Conservation (phyloP, 2,329 filamentous ascomycete genomes). For the Fusarium chlamydosporum region DNA sequence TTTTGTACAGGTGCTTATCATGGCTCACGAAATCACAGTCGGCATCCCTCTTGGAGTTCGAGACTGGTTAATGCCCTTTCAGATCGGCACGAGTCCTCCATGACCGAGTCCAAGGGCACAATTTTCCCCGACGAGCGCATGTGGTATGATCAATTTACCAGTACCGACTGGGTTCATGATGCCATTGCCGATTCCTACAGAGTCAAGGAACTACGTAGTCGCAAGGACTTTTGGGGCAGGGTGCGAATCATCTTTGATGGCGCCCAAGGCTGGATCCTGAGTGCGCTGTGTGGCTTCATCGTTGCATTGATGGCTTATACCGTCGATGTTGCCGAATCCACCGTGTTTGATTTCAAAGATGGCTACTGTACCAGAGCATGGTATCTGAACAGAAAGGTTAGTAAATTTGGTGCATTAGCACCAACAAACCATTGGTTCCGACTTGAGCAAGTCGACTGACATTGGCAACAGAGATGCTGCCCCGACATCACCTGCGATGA, state of each 20-base stretch:
- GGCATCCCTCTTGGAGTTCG: constrained; percentile 70
- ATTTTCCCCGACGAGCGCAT: constrained; percentile 85
- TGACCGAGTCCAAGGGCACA: constrained; percentile 75
- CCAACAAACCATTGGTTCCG: neutral
- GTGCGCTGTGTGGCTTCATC: constrained; percentile 87
- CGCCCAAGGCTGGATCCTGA: constrained; percentile 93
- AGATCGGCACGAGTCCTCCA: constrained; percentile 67
- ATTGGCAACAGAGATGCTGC: constrained; percentile 62
- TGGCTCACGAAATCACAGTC: constrained; percentile 66
- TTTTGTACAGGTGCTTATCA: constrained; percentile 56
- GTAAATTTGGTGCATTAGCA: constrained; percentile 12
- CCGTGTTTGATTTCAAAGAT: constrained; percentile 90
- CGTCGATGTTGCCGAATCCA: constrained; percentile 87
- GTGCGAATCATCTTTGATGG: constrained; percentile 84
- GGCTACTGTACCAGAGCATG: constrained; percentile 83
- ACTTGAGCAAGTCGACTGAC: constrained; percentile 18
- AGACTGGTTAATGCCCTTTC: constrained; percentile 74
- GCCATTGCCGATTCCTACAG: constrained; percentile 94
- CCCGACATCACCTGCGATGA: constrained; percentile 69
- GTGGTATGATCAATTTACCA: constrained; percentile 99
- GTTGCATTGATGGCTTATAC: constrained; percentile 89
- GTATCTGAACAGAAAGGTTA: constrained; percentile 79
- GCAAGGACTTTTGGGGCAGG: constrained; percentile 88
- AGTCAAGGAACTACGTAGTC: constrained; percentile 82
- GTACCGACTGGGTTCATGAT: constrained; percentile 98